Evolutionary conservation across 805 yeast genomes (phyloP).

Genomic region (Teunomyces funiuensis): DNA sequence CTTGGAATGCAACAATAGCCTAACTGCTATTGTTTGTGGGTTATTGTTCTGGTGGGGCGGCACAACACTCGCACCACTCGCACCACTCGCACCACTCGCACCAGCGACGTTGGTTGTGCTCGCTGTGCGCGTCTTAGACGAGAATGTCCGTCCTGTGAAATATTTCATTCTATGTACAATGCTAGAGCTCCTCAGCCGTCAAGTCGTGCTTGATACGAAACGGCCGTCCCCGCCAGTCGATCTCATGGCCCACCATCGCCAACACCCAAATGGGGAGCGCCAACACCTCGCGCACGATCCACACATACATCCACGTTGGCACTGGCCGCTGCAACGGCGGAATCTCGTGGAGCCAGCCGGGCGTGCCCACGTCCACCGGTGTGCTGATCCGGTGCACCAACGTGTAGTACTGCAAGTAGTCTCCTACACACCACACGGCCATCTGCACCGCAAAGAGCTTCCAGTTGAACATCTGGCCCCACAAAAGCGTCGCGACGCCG

Average conservation of each 20-base stretch:
- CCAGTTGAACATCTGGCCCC: conserved; percentile 29
- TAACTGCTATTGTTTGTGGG: too few relatives aligned
- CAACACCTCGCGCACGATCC: conserved; percentile 69
- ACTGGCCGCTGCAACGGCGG: conserved; percentile 17
- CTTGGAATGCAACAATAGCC: too few relatives aligned
- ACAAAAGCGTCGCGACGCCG: conserved; percentile 50
- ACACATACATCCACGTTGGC: conserved; percentile 36
- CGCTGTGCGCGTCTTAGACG: too few relatives aligned
- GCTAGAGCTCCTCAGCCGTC: conserved; percentile 64
- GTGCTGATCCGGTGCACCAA: conserved; percentile 32
- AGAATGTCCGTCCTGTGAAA: too few relatives aligned
- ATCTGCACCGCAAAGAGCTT: conserved; percentile 52
- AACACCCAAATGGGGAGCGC: conserved; percentile 83
- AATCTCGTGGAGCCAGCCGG: conserved; percentile 12
- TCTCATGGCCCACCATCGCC: conserved; percentile 75
- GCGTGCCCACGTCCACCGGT: conserved; percentile 12
- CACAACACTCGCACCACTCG: too few relatives aligned
- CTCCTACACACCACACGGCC: conserved; percentile 62
- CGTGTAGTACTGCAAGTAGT: conserved; percentile 55
- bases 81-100: background rate
- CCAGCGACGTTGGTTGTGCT: too few relatives aligned
- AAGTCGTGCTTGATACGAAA: conserved; percentile 71
- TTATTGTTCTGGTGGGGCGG: background rate
- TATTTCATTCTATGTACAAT: background rate
- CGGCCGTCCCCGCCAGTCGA: conserved; percentile 79